A percentile compares a stretch with the other conserved stretches of the same genome.
Evolutionary conservation across 169 alveolate genomes (phyloP).

Genomic region (Eimeria maxima): DNA sequence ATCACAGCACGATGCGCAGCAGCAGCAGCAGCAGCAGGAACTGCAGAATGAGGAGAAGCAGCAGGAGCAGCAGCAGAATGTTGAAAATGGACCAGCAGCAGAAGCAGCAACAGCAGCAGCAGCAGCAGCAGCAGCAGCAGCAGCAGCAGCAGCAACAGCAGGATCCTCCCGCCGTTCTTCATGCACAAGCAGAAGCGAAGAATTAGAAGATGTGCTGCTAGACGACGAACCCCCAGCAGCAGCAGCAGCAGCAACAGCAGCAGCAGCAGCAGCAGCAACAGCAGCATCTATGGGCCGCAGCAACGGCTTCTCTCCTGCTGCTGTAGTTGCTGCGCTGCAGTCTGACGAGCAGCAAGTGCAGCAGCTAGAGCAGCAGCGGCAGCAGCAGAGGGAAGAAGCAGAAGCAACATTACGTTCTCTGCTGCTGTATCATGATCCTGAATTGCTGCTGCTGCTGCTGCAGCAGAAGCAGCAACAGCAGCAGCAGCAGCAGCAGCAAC

Average conservation of each 20-base stretch:
- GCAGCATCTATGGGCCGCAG: slow-evolving; percentile 21
- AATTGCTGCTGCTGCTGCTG: slow-evolving; percentile 25
- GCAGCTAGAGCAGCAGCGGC: slow-evolving; percentile 70
- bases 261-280: slow-evolving; percentile 71
- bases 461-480: too few relatives aligned
- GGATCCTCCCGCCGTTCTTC: slow-evolving; percentile 23
- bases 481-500: slow-evolving; percentile 5
- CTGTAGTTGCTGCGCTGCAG: slow-evolving; percentile 12
- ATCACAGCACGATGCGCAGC: slow-evolving; percentile 12
- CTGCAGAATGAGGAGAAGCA: background rate
- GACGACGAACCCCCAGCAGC: slow-evolving; percentile 36
- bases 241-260: slow-evolving; percentile 54
- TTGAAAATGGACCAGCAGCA: too few relatives aligned
- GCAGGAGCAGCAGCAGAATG: slow-evolving; percentile 11
- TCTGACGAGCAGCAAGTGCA: slow-evolving; percentile 67
- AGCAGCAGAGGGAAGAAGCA: slow-evolving; percentile 33
- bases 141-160: slow-evolving; percentile 32
- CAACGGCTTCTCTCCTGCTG: background rate
- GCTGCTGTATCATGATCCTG: slow-evolving; percentile 8
- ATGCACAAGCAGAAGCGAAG: slow-evolving; percentile 42
- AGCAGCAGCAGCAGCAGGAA: slow-evolving; percentile 39
- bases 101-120: slow-evolving; percentile 13
- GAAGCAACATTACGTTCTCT: background rate
- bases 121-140: slow-evolving; percentile 32
- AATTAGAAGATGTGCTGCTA: slow-evolving; percentile 60